Percentiles rank a stretch among this genome's conserved stretches.
Evolutionary conservation across 31 red algal genomes (phyloP).

Genomic region (Endocladia muricata): DNA sequence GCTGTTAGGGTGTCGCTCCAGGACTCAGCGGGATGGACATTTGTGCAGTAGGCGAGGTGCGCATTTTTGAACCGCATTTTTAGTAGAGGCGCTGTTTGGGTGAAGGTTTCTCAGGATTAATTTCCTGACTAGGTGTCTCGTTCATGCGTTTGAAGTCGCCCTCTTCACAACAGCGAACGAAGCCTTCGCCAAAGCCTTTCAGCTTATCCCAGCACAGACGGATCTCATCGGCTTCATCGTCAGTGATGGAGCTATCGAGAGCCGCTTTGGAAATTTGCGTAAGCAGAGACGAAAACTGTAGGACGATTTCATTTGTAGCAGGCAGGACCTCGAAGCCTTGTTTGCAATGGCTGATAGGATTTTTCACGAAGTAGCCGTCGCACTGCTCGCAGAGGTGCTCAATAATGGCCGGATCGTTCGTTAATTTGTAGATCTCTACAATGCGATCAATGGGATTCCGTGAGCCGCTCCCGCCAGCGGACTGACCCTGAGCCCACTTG

Average conservation of each 20-base stretch:
- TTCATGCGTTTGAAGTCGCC: constrained; percentile 6
- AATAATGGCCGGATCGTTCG: background rate
- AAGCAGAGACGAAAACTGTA: background rate
- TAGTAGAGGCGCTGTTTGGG: too few relatives aligned
- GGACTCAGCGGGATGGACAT: too few relatives aligned
- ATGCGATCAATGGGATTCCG: constrained; percentile 7
- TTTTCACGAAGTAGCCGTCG: constrained; percentile 12
- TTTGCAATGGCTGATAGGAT: background rate
- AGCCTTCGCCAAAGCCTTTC: constrained; percentile 10
- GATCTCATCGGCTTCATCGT: constrained; percentile 11
- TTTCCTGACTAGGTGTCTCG: too few relatives aligned
- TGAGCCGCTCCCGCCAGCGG: background rate
- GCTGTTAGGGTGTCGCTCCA: too few relatives aligned
- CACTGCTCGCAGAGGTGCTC: background rate
- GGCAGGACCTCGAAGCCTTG: background rate
- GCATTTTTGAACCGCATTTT: too few relatives aligned
- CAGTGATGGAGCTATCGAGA: background rate
- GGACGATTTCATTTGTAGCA: constrained; percentile 9
- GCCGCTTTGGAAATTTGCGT: constrained; percentile 3
- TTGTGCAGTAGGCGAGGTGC: too few relatives aligned
- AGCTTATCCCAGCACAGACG: background rate
- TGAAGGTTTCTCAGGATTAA: too few relatives aligned
- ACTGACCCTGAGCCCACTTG: constrained; percentile 4
- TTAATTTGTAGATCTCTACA: background rate
- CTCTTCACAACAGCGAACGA: constrained; percentile 15